Base-by-base conservation (phyloP, 1,284 basidiomycete species). In the Cutaneotrichosporon sp. region DNA sequence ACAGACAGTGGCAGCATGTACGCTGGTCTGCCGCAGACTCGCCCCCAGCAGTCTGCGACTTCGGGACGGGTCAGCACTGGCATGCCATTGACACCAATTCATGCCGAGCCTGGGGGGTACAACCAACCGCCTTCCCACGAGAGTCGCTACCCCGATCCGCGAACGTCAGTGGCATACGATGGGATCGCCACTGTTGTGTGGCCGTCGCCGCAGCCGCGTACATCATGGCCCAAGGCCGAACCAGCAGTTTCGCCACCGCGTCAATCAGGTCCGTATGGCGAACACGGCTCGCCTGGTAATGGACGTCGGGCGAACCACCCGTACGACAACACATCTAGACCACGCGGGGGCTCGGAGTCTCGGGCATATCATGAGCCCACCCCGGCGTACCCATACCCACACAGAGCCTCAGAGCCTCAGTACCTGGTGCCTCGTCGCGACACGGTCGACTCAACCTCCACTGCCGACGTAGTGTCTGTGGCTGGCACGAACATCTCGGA, bases 131-230 rank as follows among this genome's bases (percentile, higher is more conserved):
- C 22, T 10, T 26, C 3, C 24, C 39, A 33, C 17, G 66, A 71
- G 29, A 61, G 62, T 2, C 46, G 66, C 24, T 71, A 71, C 53
- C 67, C 65, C 7, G 61, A 63, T 14, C n/a, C 45, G 3, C 35
- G 20, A 20, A 38, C 35, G 7, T 19, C 43, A 8, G 42, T 46
- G 3, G 52, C 51, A n/a, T 34, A 39, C 32, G 39, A 43, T 22
- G 61, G 60, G 29, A 51, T 59, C 16, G 51, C 69, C 3, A 51
- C 57, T 1, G 67, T 70, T 52, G n/a, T n/a, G n/a, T n/a, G n/a
- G n/a, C 69, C 67, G 3, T 63, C 62, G 10, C 69, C 67, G 6
- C 61, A 60, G 19, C 62, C 61, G 9, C 25, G 10, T 7, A 17
- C 14, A 7, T 24, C 42, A 9, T 44, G 46, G 37, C 26, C 59